These are phyloP conservation scores for Plasmodium inui DNA, from an alignment of 169 alveolate genomes.

Conservation along the genomic window DNA sequence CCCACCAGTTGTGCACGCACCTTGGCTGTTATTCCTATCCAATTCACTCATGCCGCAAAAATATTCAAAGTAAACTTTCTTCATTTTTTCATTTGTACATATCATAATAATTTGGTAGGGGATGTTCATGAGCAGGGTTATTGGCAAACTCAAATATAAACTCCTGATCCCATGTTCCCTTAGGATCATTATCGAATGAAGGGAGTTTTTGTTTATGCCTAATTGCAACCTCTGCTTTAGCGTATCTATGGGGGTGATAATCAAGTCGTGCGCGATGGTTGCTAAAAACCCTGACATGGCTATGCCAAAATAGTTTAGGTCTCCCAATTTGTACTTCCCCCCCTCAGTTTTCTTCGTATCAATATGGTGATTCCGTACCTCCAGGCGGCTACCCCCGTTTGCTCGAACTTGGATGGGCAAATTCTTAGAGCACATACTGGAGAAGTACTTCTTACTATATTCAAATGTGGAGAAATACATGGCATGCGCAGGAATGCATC, in stretches of 20 bases:
- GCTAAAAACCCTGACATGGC: conserved; percentile 95
- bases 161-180: conserved; percentile 92
- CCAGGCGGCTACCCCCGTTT: not conserved
- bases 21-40: conserved; percentile 11
- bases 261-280: conserved; percentile 95
- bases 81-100: conserved; percentile 93
- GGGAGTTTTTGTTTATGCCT: conserved; percentile 83
- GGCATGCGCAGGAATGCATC: conserved; percentile 99
- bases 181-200: conserved; percentile 76
- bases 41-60: not conserved
- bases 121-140: conserved; percentile 94
- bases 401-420: not conserved
- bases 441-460: conserved; percentile 47
- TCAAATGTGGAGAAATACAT: conserved; percentile 87
- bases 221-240: conserved; percentile 95
- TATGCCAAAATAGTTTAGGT: conserved; percentile 81
- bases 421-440: conserved; percentile 23
- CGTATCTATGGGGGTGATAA: conserved; percentile 98
- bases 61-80: conserved; percentile 78
- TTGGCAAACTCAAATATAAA: conserved; percentile 93
- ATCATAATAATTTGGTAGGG: conserved; percentile 95
- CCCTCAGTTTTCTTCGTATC: not conserved
- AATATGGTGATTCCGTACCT: not conserved
- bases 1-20: not conserved
- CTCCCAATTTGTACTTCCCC: conserved; percentile 39